Evolutionary conservation across 179 eudicot genomes (phyloP).

Genomic region (Vitellaria paradoxa): DNA sequence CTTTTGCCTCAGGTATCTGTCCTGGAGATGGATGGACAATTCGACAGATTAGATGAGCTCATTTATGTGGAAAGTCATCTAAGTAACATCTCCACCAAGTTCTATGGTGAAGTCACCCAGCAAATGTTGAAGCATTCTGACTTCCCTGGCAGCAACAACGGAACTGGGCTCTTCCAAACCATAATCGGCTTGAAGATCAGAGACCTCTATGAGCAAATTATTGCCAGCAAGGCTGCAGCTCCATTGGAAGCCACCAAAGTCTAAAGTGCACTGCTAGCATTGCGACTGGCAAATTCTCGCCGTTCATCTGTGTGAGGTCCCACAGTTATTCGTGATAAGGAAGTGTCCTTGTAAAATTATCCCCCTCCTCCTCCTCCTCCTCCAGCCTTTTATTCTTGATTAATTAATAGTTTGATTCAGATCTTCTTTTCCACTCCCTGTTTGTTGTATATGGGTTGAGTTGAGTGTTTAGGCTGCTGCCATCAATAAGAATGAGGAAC

Average conservation of each 20-base stretch:
- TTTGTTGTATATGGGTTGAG: too few relatives aligned
- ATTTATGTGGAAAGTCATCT: conserved; percentile 90
- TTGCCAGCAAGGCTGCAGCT: conserved; percentile 47
- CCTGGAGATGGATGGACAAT: conserved; percentile 95
- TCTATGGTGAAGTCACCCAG: conserved; percentile 92
- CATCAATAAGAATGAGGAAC: too few relatives aligned
- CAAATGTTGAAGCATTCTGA: conserved; percentile 89
- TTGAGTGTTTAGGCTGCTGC: too few relatives aligned
- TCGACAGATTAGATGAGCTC: conserved; percentile 93
- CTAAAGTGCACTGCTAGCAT: conserved; percentile 21
- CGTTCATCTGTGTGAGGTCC: conserved; percentile 3
- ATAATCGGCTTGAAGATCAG: conserved; percentile 89
- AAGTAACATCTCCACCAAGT: conserved; percentile 90
- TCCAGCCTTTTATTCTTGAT: conserved; percentile 14
- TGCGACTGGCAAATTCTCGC: too few relatives aligned
- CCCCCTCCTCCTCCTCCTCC: conserved; percentile 19
- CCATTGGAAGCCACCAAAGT: conserved; percentile 67
- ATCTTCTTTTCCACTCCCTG: too few relatives aligned
- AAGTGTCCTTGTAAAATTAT: conserved; percentile 12
- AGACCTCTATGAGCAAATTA: conserved; percentile 80
- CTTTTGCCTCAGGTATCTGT: conserved; percentile 62
- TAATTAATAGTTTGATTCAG: too few relatives aligned
- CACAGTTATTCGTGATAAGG: conserved; percentile 12
- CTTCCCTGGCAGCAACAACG: conserved; percentile 91
- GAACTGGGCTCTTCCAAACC: conserved; percentile 94